A percentile compares a stretch with the other conserved stretches of the same genome.
Conservation (phyloP, 2,329 filamentous ascomycete genomes). For the Leptosphaerulina australis region DNA sequence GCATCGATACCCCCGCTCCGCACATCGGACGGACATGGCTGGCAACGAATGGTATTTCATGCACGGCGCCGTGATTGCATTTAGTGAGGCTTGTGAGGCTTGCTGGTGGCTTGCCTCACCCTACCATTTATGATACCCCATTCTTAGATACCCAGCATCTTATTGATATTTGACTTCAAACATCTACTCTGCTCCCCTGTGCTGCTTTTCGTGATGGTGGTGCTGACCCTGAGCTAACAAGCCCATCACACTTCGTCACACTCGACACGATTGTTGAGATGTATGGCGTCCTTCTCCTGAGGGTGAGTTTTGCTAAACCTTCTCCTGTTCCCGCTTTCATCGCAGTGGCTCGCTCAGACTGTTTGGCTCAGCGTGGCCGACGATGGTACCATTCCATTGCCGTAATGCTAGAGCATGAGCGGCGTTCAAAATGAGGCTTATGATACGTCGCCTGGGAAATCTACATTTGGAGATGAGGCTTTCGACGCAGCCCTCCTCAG, state of each 20-base stretch:
- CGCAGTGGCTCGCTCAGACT: neutral
- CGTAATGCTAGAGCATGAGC: neutral
- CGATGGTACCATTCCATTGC: neutral
- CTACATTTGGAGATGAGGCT: neutral
- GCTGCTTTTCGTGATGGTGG: constrained; percentile 3
- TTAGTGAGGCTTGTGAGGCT: constrained; percentile 31
- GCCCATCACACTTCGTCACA: constrained; percentile 25
- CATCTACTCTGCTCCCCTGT: neutral
- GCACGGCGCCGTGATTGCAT: constrained; percentile 31
- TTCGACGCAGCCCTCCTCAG: constrained; percentile 8
- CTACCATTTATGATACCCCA: constrained; percentile 43
- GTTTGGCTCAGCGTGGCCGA: neutral
- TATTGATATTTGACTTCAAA: constrained; percentile 14
- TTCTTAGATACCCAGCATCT: constrained; percentile 30
- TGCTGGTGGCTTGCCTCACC: constrained; percentile 36
- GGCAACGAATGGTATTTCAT: constrained; percentile 27
- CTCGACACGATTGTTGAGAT: constrained; percentile 29
- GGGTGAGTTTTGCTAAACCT: constrained; percentile 3
- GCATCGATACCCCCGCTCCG: constrained; percentile 35
- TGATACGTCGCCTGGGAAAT: constrained; percentile 12
- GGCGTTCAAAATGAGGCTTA: neutral
- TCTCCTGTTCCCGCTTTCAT: constrained; percentile 2
- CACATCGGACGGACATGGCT: constrained; percentile 25
- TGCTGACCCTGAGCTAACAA: constrained; percentile 9
- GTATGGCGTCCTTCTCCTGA: constrained; percentile 26